These are phyloP conservation scores for Ramularia endophylla DNA, from an alignment of 2,329 filamentous ascomycete genomes.

Conservation along the genomic window DNA sequence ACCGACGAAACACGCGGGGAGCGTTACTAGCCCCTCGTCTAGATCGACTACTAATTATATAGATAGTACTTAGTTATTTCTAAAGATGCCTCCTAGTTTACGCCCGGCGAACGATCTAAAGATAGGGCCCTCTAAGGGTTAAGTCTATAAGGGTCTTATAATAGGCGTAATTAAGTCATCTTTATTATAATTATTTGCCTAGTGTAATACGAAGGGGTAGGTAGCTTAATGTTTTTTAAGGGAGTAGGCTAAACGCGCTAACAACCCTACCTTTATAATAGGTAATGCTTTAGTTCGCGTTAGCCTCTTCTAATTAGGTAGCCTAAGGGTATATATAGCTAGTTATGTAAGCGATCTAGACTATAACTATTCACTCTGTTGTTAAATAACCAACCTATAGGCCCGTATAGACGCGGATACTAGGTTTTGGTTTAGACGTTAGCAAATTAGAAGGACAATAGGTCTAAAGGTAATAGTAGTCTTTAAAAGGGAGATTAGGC, in stretches of 20 bases:
- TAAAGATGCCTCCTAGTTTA: not conserved
- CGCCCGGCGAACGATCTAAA: not conserved
- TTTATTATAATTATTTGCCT: no score
- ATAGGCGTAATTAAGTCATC: not conserved
- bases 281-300: no score
- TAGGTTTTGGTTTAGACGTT: not conserved
- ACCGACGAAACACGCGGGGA: no score
- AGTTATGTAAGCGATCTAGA: not conserved
- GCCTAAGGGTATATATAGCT: slow-evolving; percentile 1
- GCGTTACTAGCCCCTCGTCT: no score
- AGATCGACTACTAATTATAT: not conserved
- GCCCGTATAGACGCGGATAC: not conserved
- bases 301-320: no score
- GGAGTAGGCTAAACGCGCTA: no score
- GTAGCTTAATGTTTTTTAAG: not conserved
- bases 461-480: not conserved
- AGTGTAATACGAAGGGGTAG: no score
- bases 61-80: not conserved
- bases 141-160: not conserved
- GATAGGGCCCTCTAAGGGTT: not conserved
- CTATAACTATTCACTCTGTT: not conserved
- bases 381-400: not conserved
- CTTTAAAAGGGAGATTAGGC: not conserved
- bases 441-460: not conserved
- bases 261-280: no score